Conservation (phyloP, 78 protist genomes). For the Abeoforma whisleri region DNA sequence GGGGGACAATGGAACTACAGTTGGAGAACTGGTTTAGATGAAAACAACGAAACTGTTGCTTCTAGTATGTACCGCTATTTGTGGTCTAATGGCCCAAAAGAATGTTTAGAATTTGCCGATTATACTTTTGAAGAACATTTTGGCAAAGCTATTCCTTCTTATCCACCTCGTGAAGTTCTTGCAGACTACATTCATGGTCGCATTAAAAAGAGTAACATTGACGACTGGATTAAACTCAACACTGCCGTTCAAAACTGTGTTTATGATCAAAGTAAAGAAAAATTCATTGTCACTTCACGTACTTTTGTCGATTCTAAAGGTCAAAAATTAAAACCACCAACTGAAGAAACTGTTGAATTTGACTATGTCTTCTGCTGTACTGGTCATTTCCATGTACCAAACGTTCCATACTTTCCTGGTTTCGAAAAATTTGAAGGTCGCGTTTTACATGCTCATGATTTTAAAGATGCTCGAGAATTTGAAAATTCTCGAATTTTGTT, state of each 20-base stretch:
- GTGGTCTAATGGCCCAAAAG: slow-evolving; percentile 41
- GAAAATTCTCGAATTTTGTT: background rate
- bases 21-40: slow-evolving; percentile 36
- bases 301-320: background rate
- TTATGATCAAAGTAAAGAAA: too few species aligned
- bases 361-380: background rate
- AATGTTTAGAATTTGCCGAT: slow-evolving; percentile 35
- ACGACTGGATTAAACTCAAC: background rate
- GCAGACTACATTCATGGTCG: slow-evolving; percentile 15
- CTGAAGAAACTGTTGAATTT: background rate
- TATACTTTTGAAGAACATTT: slow-evolving; percentile 34
- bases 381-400: background rate
- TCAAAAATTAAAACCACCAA: background rate
- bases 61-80: slow-evolving; percentile 36
- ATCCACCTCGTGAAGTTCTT: slow-evolving; percentile 29
- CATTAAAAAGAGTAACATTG: background rate
- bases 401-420: background rate
- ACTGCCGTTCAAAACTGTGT: slow-evolving; percentile 15
- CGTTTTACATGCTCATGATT: slow-evolving; percentile 36
- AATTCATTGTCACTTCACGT: background rate
- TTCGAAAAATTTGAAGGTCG: slow-evolving; percentile 17
- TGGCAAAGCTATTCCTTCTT: slow-evolving; percentile 25
- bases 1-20: slow-evolving; percentile 25
- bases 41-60: slow-evolving; percentile 12
- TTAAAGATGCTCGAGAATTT: slow-evolving; percentile 12